Evolutionary conservation across 352 stramenopile genomes (phyloP).

Genomic region (Globisporangium paroecandrum): DNA sequence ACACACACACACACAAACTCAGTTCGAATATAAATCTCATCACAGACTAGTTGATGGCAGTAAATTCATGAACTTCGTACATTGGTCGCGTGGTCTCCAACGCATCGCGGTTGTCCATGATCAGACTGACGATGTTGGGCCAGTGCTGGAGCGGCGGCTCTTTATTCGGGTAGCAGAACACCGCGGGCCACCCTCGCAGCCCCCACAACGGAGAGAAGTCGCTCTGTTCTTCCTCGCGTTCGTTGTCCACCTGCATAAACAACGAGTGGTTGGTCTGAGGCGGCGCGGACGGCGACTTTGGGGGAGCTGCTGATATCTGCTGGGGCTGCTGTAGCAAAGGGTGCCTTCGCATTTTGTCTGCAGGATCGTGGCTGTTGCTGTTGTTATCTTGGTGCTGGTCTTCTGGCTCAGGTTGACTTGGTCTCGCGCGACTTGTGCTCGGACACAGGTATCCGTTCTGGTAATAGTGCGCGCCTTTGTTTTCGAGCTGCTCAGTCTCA

Average conservation of each 20-base stretch:
- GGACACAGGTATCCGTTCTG: constrained; percentile 75
- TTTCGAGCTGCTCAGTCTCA: constrained; percentile 68
- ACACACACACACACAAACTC: neutral
- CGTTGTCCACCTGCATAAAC: constrained; percentile 52
- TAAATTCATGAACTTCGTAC: constrained; percentile 29
- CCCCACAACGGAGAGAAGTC: constrained; percentile 83
- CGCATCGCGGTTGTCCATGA: constrained; percentile 74
- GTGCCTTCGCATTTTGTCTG: constrained; percentile 21
- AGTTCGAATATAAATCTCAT: neutral
- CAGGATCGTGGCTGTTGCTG: neutral
- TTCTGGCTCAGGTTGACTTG: constrained; percentile 16
- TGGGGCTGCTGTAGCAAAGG: constrained; percentile 18
- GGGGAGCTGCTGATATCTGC: neutral
- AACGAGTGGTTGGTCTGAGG: constrained; percentile 31
- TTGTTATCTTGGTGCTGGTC: constrained; percentile 12
- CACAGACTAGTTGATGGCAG: neutral
- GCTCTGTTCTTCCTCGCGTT: constrained; percentile 61
- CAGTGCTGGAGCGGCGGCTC: constrained; percentile 68
- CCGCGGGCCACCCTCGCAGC: constrained; percentile 69
- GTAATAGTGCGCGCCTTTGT: constrained; percentile 77
- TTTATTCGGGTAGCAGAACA: constrained; percentile 77
- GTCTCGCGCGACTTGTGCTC: constrained; percentile 22
- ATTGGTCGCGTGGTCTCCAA: constrained; percentile 50
- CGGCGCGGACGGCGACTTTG: constrained; percentile 3
- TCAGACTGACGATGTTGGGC: constrained; percentile 85